phyloP scores from a whole-genome alignment of 2,329 filamentous ascomycete species.

The Elsinoe batatas region DNA sequence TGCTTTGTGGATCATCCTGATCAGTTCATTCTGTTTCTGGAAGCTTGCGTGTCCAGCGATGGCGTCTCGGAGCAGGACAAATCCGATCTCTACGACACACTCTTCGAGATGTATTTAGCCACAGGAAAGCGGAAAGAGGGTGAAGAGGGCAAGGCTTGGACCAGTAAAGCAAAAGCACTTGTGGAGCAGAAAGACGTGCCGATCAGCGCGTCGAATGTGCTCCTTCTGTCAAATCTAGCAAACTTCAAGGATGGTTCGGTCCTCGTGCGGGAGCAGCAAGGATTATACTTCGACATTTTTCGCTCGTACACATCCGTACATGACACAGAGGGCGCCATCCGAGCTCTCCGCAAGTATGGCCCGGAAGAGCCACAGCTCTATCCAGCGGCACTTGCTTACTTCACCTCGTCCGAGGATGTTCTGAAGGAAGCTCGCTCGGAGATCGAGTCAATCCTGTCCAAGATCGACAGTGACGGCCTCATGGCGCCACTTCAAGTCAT shows the following conservation, averaged over 20 bases:
- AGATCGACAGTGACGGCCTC: constrained; percentile 80
- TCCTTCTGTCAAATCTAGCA: constrained; percentile 83
- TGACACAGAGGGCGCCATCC: constrained; percentile 83
- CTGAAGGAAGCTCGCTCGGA: constrained; percentile 81
- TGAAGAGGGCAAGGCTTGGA: constrained; percentile 67
- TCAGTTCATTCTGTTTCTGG: constrained; percentile 85
- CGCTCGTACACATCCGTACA: constrained; percentile 87
- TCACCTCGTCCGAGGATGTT: constrained; percentile 72
- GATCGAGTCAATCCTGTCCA: constrained; percentile 66
- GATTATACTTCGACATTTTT: constrained; percentile 89
- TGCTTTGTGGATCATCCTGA: constrained; percentile 91
- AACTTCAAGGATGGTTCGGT: constrained; percentile 84
- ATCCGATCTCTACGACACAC: constrained; percentile 80
- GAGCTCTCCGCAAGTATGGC: constrained; percentile 83
- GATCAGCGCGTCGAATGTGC: constrained; percentile 89
- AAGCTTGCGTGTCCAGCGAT: constrained; percentile 69
- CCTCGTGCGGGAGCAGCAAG: constrained; percentile 86
- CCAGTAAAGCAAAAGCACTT: constrained; percentile 77
- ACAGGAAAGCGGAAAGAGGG: constrained; percentile 70
- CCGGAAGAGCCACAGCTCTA: constrained; percentile 86
- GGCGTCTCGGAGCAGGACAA: constrained; percentile 64
- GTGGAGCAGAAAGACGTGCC: constrained; percentile 72
- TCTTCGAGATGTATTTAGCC: constrained; percentile 97
- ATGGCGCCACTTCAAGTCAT: constrained; percentile 97
- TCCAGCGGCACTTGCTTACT: constrained; percentile 82